These are phyloP conservation scores for Emmonsia crescens DNA, from an alignment of 2,329 filamentous ascomycete species.

Conservation along the genomic window DNA sequence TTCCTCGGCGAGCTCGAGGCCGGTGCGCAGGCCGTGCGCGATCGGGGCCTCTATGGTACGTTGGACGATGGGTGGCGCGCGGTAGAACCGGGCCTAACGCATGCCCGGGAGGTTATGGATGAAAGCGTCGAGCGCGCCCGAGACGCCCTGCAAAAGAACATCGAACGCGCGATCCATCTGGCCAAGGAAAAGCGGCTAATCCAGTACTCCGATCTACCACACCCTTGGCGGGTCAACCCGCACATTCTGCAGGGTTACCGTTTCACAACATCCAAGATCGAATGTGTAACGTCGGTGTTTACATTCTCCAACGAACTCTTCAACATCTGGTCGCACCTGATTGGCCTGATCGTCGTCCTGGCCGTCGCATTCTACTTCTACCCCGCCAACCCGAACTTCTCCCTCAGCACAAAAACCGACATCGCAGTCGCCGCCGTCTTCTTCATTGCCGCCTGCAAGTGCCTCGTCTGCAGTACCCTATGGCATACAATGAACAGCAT, in stretches of 20 bases:
- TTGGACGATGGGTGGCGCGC: slow-evolving; percentile 70
- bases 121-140: slow-evolving; percentile 74
- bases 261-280: slow-evolving; percentile 82
- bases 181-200: slow-evolving; percentile 75
- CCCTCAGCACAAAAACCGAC: slow-evolving; percentile 73
- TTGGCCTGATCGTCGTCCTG: slow-evolving; percentile 81
- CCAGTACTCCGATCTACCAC: slow-evolving; percentile 77
- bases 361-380: slow-evolving; percentile 94
- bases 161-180: slow-evolving; percentile 63
- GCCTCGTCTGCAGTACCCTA: slow-evolving; percentile 84
- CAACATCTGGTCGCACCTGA: slow-evolving; percentile 94
- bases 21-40: slow-evolving; percentile 66
- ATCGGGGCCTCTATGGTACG: slow-evolving; percentile 65
- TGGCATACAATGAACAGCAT: slow-evolving; percentile 99
- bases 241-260: slow-evolving; percentile 88
- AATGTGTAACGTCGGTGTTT: slow-evolving; percentile 76
- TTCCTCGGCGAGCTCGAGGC: slow-evolving; percentile 80
- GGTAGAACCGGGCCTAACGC: slow-evolving; percentile 66
- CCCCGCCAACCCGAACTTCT: slow-evolving; percentile 76
- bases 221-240: slow-evolving; percentile 89
- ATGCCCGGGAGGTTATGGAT: slow-evolving; percentile 59
- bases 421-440: slow-evolving; percentile 86
- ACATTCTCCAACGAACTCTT: slow-evolving; percentile 82
- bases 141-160: slow-evolving; percentile 69
- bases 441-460: slow-evolving; percentile 92